Base-by-base conservation (phyloP, 2,329 filamentous ascomycete species). In the Aspergillus amoenus region DNA sequence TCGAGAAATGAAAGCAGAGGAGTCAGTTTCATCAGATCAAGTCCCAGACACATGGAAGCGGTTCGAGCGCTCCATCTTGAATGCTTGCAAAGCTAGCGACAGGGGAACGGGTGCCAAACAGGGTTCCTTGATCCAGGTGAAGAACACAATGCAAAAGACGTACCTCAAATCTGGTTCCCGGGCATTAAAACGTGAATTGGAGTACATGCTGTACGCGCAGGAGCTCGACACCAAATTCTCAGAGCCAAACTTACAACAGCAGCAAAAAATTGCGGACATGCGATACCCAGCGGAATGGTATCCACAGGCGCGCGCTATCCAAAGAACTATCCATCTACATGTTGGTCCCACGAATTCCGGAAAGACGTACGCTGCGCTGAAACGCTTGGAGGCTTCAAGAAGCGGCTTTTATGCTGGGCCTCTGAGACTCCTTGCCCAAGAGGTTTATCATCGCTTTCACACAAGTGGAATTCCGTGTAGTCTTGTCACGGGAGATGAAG, bases 331-430 rank as follows among this genome's bases (percentile, higher is more conserved):
- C 41, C 91, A 97, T 76, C 79, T 99, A 18, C 94, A 99, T 67
- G 92, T 99, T 49, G 94, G 94, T 0, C 94, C 94, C 1, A 99
- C 94, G 2, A 99, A 99, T 73, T 97, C 94, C 0, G 94, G 94
- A 56, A 99, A 99, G 80, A 99, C 95, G 0, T 99, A 97, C 70
- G 89, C 92, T 70, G 95, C 94, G 0, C 78, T 99, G 61, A 88
- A 96, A 75, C 86, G 89, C 12, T 81, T 99, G 11, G 91, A 97
- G 71, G 80, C 84, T 49, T 88, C 88, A 2, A 82, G 87, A 30
- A 82, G 81, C 8, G 94, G 94, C 40, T 87, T 96, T 49, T 99
- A 97, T 71, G 91, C 93, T 3, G 94, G 95, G 0, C 94, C 94
- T 0, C 78, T 99, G 44, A 85, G 94, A 48, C 78, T 99, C 46